Evolutionary conservation across 192 early-diverging fungal genomes (phyloP), one percentile per base, ranked within the genome.

Genomic region (Gryganskiella cystojenkinii): DNA sequence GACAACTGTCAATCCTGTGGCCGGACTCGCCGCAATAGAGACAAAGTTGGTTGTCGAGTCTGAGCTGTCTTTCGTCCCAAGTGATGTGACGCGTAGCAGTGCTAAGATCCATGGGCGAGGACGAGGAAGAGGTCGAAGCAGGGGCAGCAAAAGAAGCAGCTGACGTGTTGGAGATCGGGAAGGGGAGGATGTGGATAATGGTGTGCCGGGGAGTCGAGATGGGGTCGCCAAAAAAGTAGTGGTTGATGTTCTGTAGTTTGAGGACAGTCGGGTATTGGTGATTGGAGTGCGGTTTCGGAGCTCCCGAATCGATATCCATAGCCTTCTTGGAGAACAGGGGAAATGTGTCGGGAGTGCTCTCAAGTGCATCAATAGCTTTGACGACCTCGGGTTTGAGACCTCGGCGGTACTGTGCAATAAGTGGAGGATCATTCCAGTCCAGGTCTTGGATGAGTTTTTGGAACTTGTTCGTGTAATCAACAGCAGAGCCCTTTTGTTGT

Each of bases 381-480:
- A 64, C 51, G 2, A 19, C 3, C 0, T 44, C 40, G 37, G 13
- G 5, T 17, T 64, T 64, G 0, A 64, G 35, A 19, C 62, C 62
- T 2, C 50, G 2, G 1, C 49, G 49, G 37, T 64, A 64, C 4
- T 64, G 49, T 0, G 62, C 30, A 30, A 64, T 64, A 22, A 50
- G 46, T 2, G 62, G 50, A 30, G 62, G 8, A 34, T 64, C 62
- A 17, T 64, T 64, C 62, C 62, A 64, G 0, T 54, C 27, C 37
- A 49, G 50, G 3, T 54, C 49, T 0, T 35, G 13, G 10, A 37
- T 35, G 14, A 54, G 20, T 13, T 44, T 14, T 6, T 34, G 14
- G 22, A 64, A 64, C 24, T 64, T 40, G 25, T 52, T 64, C 9
- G 62, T 64, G 37, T 64, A 64, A 22, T 64, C 51, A 35, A 64